Evolutionary conservation across 2,329 filamentous ascomycete species (phyloP).

Genomic region (Penicillium italicum): DNA sequence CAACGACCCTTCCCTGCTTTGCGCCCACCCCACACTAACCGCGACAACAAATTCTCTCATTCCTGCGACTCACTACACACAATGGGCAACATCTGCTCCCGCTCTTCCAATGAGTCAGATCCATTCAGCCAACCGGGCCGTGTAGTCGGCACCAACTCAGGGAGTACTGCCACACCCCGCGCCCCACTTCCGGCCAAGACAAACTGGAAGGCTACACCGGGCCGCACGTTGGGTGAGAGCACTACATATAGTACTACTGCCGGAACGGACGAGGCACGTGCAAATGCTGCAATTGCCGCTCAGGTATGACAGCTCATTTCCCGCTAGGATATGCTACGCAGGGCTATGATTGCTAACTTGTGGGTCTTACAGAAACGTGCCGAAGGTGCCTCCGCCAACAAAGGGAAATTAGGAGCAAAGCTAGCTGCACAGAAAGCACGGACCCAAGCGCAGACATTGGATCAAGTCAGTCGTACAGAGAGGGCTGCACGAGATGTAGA

Average conservation of each 20-base stretch:
- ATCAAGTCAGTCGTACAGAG: slow-evolving; percentile 65
- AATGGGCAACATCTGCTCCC: slow-evolving; percentile 89
- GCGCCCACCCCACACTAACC: neutral
- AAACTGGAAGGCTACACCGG: slow-evolving; percentile 46
- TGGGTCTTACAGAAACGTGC: slow-evolving; percentile 58
- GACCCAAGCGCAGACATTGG: slow-evolving; percentile 64
- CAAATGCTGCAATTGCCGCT: slow-evolving; percentile 74
- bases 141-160: slow-evolving; percentile 58
- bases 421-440: slow-evolving; percentile 73
- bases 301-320: slow-evolving; percentile 61
- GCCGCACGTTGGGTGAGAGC: slow-evolving; percentile 62
- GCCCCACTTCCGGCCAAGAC: slow-evolving; percentile 48
- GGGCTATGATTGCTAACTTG: neutral
- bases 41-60: slow-evolving; percentile 2
- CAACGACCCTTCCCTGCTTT: neutral
- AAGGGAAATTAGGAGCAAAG: slow-evolving; percentile 67
- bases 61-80: slow-evolving; percentile 13
- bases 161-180: slow-evolving; percentile 49
- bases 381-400: slow-evolving; percentile 44
- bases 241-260: slow-evolving; percentile 19
- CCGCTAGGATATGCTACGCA: neutral
- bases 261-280: slow-evolving; percentile 56
- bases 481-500: slow-evolving; percentile 65
- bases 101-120: slow-evolving; percentile 57
- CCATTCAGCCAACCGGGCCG: slow-evolving; percentile 71